Percentiles rank a stretch among this genome's conserved stretches.
Conservation (phyloP, 495 filamentous ascomycete genomes). For the Cairneyella variabilis region DNA sequence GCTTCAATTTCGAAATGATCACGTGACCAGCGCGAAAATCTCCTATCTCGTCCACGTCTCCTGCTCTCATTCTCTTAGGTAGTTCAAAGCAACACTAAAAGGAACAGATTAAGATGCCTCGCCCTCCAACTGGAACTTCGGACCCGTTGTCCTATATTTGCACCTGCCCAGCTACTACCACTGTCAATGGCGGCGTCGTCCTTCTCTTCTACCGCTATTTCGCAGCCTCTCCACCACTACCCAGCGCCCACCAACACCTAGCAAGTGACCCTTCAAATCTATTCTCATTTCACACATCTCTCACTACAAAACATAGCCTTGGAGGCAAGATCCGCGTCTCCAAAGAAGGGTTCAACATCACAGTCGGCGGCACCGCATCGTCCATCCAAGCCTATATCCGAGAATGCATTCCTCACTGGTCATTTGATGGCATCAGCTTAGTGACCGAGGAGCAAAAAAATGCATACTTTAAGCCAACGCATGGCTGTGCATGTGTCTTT, state of each 20-base stretch:
- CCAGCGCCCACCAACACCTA: background rate
- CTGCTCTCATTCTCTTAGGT: too few species aligned
- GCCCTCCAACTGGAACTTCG: slow-evolving; percentile 17
- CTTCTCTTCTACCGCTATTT: slow-evolving; percentile 29
- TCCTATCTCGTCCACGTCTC: too few species aligned
- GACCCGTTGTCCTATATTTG: slow-evolving; percentile 25
- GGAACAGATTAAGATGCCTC: slow-evolving; percentile 6
- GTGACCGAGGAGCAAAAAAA: slow-evolving; percentile 4
- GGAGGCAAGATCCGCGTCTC: slow-evolving; percentile 24
- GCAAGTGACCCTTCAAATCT: background rate
- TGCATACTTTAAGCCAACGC: slow-evolving; percentile 24
- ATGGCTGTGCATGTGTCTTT: slow-evolving; percentile 25
- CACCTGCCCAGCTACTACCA: slow-evolving; percentile 23
- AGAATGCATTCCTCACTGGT: slow-evolving; percentile 22
- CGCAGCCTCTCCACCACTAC: slow-evolving; percentile 1
- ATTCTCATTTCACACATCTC: slow-evolving; percentile 12
- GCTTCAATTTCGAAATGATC: too few species aligned
- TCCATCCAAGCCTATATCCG: slow-evolving; percentile 20
- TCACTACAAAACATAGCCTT: slow-evolving; percentile 7
- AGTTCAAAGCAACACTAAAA: too few species aligned
- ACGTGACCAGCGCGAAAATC: too few species aligned
- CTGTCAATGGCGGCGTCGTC: slow-evolving; percentile 10
- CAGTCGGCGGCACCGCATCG: slow-evolving; percentile 20
- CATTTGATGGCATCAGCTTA: slow-evolving; percentile 16
- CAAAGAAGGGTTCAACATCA: slow-evolving; percentile 27